These are phyloP conservation scores for Camelina sativa DNA, from an alignment of 345 rosid species.

Conservation along the genomic window DNA sequence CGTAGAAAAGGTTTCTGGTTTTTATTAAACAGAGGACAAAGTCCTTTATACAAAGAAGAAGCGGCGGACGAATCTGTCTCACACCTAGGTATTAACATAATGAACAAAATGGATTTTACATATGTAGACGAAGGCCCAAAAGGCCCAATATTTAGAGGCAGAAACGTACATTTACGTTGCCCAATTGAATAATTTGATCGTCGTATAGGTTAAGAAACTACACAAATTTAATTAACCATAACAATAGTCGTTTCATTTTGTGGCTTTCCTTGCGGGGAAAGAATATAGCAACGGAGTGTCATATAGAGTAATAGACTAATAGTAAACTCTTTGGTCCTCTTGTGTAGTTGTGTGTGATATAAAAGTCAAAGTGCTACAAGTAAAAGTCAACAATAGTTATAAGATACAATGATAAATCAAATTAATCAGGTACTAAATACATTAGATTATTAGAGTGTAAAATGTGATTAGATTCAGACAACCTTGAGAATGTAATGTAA, in stretches of 20 bases:
- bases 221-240: background rate
- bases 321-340: background rate
- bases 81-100: too few relatives aligned
- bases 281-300: background rate
- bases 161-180: background rate
- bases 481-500: background rate
- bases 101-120: too few relatives aligned
- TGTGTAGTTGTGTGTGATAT: background rate
- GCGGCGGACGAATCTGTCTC: too few relatives aligned
- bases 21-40: too few relatives aligned
- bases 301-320: background rate
- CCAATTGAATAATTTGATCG: background rate
- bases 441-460: background rate
- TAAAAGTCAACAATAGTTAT: background rate
- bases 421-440: background rate
- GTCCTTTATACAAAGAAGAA: too few relatives aligned
- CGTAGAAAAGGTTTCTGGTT: too few relatives aligned
- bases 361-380: background rate
- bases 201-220: background rate
- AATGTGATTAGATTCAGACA: slow-evolving; percentile 14
- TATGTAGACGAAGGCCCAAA: too few relatives aligned
- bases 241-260: background rate
- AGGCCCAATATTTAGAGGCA: background rate
- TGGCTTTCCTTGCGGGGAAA: background rate
- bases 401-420: background rate